phyloP scores from a whole-genome alignment of 345 rosid genomes.

The Citrus australasica region DNA sequence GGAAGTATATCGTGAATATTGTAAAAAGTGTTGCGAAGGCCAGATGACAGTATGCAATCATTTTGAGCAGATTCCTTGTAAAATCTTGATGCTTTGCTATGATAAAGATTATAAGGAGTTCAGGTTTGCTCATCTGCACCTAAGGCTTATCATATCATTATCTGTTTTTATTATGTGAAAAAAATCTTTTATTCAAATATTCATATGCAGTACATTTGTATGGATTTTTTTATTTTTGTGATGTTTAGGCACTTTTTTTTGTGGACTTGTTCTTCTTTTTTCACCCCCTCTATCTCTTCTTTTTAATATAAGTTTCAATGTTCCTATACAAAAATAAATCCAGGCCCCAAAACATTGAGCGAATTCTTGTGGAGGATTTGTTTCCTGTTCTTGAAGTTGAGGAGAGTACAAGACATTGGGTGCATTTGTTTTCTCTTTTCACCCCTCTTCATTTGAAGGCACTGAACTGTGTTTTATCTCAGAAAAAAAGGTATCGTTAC shows the following conservation, averaged over 20 bases:
- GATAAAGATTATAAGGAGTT: conserved; percentile 76
- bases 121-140: conserved; percentile 43
- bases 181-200: conserved; percentile 7
- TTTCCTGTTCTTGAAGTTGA: conserved; percentile 61
- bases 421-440: conserved; percentile 67
- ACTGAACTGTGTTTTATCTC: conserved; percentile 58
- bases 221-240: not conserved
- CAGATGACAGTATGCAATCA: conserved; percentile 45
- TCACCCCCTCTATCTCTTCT: not conserved
- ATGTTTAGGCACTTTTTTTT: too few relatives aligned
- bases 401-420: conserved; percentile 78
- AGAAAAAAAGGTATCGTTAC: conserved; percentile 63
- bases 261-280: too few relatives aligned
- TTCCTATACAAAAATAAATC: not conserved
- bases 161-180: not conserved
- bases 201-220: conserved; percentile 27
- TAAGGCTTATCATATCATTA: conserved; percentile 2
- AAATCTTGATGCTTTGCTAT: conserved; percentile 71
- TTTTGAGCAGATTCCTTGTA: conserved; percentile 87
- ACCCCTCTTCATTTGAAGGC: conserved; percentile 66
- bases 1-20: conserved; percentile 77
- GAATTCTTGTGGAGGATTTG: conserved; percentile 63
- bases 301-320: not conserved
- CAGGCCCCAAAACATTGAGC: conserved; percentile 80
- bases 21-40: conserved; percentile 70